Evolutionary conservation across 441 rosid species (phyloP).

Genomic region (Dalechampia spathulata): DNA sequence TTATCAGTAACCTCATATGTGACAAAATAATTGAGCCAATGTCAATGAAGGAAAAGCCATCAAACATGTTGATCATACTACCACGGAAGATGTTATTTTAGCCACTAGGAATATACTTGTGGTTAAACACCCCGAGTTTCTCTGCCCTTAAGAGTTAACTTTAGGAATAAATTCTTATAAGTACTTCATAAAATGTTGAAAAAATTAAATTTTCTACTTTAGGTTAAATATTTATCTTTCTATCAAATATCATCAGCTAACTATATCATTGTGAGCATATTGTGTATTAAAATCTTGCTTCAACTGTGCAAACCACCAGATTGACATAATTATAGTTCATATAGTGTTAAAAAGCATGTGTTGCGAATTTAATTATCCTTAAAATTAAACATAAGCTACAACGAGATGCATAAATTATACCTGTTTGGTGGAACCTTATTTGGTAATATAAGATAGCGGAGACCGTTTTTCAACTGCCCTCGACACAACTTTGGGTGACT

Average conservation of each 20-base stretch:
- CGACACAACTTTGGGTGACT: constrained; percentile 81
- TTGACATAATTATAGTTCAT: neutral
- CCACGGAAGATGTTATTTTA: too few relatives aligned
- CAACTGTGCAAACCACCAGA: neutral
- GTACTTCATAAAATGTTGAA: too few relatives aligned
- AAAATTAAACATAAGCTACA: constrained; percentile 4
- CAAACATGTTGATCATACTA: too few relatives aligned
- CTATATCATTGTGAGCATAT: neutral
- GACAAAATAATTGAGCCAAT: too few relatives aligned
- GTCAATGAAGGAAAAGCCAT: too few relatives aligned
- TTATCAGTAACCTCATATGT: too few relatives aligned
- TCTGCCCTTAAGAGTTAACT: too few relatives aligned
- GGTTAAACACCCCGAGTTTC: too few relatives aligned
- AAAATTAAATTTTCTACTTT: too few relatives aligned
- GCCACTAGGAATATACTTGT: too few relatives aligned
- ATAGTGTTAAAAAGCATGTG: neutral
- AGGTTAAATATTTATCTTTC: too few relatives aligned
- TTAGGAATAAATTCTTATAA: too few relatives aligned
- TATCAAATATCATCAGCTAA: neutral
- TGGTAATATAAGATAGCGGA: constrained; percentile 87
- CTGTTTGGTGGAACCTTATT: constrained; percentile 97
- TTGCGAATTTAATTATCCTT: constrained; percentile 6
- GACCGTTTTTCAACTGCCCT: constrained; percentile 91
- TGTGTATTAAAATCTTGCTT: neutral
- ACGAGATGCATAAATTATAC: constrained; percentile 26